Percentiles rank a stretch among this genome's conserved stretches.
phyloP scores from a whole-genome alignment of 2,329 filamentous ascomycete genomes.

The Pseudonectria foliicola region DNA sequence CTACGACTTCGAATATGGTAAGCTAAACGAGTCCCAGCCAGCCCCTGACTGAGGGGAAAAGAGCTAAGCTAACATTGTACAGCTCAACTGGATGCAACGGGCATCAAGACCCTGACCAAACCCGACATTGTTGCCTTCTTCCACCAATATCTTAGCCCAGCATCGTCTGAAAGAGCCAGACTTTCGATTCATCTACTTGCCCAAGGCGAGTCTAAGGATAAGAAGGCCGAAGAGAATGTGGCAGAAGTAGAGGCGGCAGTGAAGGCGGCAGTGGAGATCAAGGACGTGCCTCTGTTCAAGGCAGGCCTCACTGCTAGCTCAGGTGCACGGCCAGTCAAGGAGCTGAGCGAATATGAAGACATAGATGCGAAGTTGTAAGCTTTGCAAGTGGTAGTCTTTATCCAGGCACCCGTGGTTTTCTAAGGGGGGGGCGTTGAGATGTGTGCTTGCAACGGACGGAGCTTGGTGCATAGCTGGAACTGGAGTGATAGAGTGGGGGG shows the following conservation, averaged over 20 bases:
- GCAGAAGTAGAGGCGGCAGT: conserved; percentile 33
- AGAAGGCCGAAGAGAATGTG: conserved; percentile 40
- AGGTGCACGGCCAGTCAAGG: conserved; percentile 65
- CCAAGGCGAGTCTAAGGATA: conserved; percentile 47
- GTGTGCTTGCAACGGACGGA: conserved; percentile 8
- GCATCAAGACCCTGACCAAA: conserved; percentile 70
- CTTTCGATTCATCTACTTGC: conserved; percentile 77
- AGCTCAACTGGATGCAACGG: conserved; percentile 70
- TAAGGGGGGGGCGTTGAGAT: conserved; percentile 9
- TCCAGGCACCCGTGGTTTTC: conserved; percentile 2
- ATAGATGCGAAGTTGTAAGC: conserved; percentile 67
- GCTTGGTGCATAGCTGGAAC: conserved; percentile 1
- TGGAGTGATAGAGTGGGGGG: neutral
- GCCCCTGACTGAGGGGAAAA: neutral
- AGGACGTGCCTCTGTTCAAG: conserved; percentile 76
- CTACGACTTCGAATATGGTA: conserved; percentile 84
- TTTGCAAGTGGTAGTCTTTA: neutral
- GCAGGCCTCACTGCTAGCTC: conserved; percentile 63
- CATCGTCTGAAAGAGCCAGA: conserved; percentile 70
- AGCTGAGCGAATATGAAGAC: conserved; percentile 81
- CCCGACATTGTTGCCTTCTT: conserved; percentile 75
- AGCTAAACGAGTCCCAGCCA: conserved; percentile 21
- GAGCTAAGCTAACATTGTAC: conserved; percentile 11
- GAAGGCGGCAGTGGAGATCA: conserved; percentile 51
- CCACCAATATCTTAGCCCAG: conserved; percentile 64